These are phyloP conservation scores for Solanum pinnatisectum DNA, from an alignment of 257 asterid genomes.

Conservation along the genomic window DNA sequence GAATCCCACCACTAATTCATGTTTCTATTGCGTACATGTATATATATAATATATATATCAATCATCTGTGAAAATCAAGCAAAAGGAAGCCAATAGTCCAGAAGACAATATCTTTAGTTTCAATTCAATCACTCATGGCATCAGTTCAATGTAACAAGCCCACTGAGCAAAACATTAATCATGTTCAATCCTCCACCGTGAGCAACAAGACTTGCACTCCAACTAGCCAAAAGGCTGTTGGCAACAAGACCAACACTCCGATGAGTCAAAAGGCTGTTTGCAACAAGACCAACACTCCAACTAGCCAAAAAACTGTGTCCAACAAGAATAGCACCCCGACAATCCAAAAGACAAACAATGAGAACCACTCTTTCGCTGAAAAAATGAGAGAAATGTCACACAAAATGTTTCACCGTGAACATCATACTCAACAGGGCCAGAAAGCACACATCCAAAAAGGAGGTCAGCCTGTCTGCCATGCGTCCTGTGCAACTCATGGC, in stretches of 20 bases:
- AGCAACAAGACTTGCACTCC: background rate
- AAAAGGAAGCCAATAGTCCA: background rate
- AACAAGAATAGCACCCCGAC: background rate
- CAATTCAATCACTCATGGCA: constrained; percentile 3
- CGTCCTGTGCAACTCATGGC: background rate
- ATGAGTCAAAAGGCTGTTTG: background rate
- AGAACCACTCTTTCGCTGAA: background rate
- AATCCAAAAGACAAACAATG: constrained; percentile 1
- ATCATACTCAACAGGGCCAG: background rate
- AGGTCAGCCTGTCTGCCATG: background rate
- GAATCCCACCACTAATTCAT: background rate
- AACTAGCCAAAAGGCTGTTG: background rate
- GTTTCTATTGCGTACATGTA: background rate
- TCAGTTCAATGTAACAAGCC: background rate
- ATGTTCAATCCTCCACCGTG: background rate
- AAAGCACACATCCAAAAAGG: background rate
- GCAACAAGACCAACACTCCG: background rate
- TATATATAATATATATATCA: background rate
- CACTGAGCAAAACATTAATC: background rate
- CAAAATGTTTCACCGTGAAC: constrained; percentile 5
- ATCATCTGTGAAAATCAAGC: background rate
- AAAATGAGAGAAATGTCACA: constrained; percentile 4
- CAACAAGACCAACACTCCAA: background rate
- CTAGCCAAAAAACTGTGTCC: background rate
- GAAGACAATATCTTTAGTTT: background rate